Base-by-base conservation (phyloP, 805 yeast genomes). In the Wickerhamiella dianesei region DNA sequence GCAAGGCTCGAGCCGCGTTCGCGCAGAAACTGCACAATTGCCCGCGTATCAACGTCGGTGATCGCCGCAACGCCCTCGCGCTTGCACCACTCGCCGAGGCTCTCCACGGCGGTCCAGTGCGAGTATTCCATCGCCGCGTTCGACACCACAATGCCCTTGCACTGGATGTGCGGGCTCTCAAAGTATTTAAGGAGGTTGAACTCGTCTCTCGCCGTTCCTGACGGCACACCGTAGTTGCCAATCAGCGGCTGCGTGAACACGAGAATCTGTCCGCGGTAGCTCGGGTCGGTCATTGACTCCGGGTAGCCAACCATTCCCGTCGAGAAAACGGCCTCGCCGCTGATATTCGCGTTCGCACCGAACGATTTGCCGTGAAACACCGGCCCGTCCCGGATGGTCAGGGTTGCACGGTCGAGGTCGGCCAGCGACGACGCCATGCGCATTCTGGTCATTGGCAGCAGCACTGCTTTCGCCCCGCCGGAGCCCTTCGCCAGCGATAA, bases 91-190 rank as follows among this genome's bases (percentile, higher is more conserved):
- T 83, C 84, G 50, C 85, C 82, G 49, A 92, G 74, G 17, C 94
- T 81, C 70, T 92, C 97, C 32, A 92, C 95, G 3, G 99, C 99
- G 35, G 97, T 88, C 98, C 98, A 92, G 65, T 92, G 99, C n/a
- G 96, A 85, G 67, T 89, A 86, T 63, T 87, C 76, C 74, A 88
- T 75, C 19, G 98, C 97, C 47, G 77, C 95, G 61, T 92, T 96
- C 40, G 95, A 83, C 21, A 92, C 98, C 43, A 92, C 95, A 50
- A 92, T 86, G 57, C 97, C 99, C 51, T 83, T 80, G 67, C 96
- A 88, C 68, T 92, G 97, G 48, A 85, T 79, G 56, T 75, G 76
- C 3, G 96, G 92, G 48, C 88, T 77, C 70, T 92, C 99, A 68
- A 92, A 81, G 67, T 85, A 85, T 65, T 84, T 86, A 61, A 89